Base-by-base conservation (phyloP, 1,284 basidiomycete species). In the Lentinula novae-zelandiae region DNA sequence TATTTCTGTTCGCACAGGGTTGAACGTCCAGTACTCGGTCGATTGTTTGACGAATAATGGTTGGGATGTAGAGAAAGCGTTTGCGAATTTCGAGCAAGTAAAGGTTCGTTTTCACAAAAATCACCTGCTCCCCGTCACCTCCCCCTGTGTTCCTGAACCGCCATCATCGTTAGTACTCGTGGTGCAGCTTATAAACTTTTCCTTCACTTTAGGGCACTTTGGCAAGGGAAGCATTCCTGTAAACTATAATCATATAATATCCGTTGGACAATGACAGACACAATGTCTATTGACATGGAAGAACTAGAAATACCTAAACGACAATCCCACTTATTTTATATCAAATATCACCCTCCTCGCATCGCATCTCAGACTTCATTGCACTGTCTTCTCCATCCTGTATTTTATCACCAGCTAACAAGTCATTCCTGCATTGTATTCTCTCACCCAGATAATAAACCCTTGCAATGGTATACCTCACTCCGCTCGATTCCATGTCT, bases 81-180 rank as follows among this genome's bases (percentile, higher is more conserved):
- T 93, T 42, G 80, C 80, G 57, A 95, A 95, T 70, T 96, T 93
- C 72, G 84, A 92, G 67, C 82, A 90, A 69, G 90, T 92, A 68
- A 90, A 90, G 83, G 89, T 89, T 66, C 63, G 81, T 71, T 46
- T 9, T 40, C 12, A 12, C 12, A 12, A 9, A 6, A 22, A 39
- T 52, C 48, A 27, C 15, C 10, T n/a, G 20, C 22, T 53, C 38
- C 15, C 40, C 38, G 38, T 27, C 27, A 27, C 27, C 27, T 27
- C 27, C 27, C 38, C 38, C 12, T 1, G 38, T 42, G 40, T 17
- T 7, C 20, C 51, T 49, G 15, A 42, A 38, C 44, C 31, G 34
- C n/a, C 36, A 39, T 42, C 40, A 38, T 12, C 36, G 5, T 3
- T 27, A 27, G 36, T 38, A 2, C 8, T 38, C 36, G 36, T 38